phyloP scores from a whole-genome alignment of 768 basidiomycete genomes.

The Termitomyces sp. region DNA sequence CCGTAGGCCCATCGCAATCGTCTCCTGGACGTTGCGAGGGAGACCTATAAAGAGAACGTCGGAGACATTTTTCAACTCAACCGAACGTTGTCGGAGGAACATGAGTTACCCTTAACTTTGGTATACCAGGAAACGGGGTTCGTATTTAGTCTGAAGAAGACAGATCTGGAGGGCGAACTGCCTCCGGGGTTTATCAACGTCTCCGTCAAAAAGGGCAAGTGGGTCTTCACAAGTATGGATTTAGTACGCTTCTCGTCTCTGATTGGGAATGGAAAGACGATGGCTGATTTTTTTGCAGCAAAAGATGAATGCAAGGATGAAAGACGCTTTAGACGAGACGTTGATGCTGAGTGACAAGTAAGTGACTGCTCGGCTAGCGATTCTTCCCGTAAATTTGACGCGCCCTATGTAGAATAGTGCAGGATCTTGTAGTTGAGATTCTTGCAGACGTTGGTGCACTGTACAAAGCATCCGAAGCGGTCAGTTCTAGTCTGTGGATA shows the following conservation, averaged over 20 bases:
- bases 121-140: conserved; percentile 75
- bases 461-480: conserved; percentile 90
- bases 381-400: neutral
- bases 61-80: conserved; percentile 79
- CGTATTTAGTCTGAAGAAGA: conserved; percentile 66
- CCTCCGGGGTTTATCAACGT: conserved; percentile 74
- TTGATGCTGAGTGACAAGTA: conserved; percentile 82
- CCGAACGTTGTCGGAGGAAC: conserved; percentile 51
- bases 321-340: conserved; percentile 87
- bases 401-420: conserved; percentile 58
- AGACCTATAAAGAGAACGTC: conserved; percentile 92
- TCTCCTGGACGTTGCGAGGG: conserved; percentile 90
- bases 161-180: conserved; percentile 57
- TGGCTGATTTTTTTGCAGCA: conserved; percentile 45
- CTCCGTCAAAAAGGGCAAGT: conserved; percentile 61
- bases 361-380: conserved; percentile 4
- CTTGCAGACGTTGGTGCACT: conserved; percentile 71
- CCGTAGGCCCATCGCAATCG: conserved; percentile 70
- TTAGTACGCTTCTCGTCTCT: conserved; percentile 46
- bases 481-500: conserved; percentile 25
- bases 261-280: neutral
- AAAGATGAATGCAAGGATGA: conserved; percentile 86
- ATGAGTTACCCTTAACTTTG: conserved; percentile 61
- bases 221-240: conserved; percentile 77
- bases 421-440: conserved; percentile 70